Evolutionary conservation across 495 filamentous ascomycete genomes (phyloP).

Genomic region (Aspergillus avenaceus): DNA sequence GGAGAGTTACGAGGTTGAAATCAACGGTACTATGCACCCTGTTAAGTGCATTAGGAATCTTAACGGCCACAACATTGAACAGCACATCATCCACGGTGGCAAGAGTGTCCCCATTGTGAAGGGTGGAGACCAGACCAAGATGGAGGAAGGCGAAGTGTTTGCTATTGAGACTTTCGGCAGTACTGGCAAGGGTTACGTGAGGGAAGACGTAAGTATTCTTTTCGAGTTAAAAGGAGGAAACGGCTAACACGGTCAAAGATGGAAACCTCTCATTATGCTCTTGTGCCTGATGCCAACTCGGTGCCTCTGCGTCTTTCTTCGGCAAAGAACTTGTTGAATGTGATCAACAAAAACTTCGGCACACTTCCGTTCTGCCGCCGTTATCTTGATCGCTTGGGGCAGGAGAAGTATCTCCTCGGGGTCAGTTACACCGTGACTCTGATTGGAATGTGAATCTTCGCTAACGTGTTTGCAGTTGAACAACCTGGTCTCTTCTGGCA

Average conservation of each 20-base stretch:
- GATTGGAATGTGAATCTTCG: constrained; percentile 7
- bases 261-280: constrained; percentile 76
- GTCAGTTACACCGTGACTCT: no score
- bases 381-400: constrained; percentile 80
- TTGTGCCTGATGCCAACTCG: constrained; percentile 58
- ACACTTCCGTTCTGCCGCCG: constrained; percentile 82
- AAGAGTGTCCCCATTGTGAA: constrained; percentile 93
- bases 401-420: constrained; percentile 83
- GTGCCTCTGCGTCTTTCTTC: constrained; percentile 66
- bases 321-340: constrained; percentile 75
- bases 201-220: constrained; percentile 62
- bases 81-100: constrained; percentile 80
- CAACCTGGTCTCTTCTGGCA: constrained; percentile 76
- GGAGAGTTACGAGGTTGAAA: constrained; percentile 83
- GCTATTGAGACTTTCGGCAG: constrained; percentile 93
- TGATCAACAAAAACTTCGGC: constrained; percentile 90
- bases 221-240: constrained; percentile 2
- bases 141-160: constrained; percentile 93
- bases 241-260: constrained; percentile 31
- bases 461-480: constrained; percentile 62
- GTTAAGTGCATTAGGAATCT: constrained; percentile 85
- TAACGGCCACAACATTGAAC: constrained; percentile 84
- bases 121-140: constrained; percentile 72
- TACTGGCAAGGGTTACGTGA: constrained; percentile 81
- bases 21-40: constrained; percentile 71